Evolutionary conservation across 345 rosid genomes (phyloP).

Genomic region (Citrus unshiu): DNA sequence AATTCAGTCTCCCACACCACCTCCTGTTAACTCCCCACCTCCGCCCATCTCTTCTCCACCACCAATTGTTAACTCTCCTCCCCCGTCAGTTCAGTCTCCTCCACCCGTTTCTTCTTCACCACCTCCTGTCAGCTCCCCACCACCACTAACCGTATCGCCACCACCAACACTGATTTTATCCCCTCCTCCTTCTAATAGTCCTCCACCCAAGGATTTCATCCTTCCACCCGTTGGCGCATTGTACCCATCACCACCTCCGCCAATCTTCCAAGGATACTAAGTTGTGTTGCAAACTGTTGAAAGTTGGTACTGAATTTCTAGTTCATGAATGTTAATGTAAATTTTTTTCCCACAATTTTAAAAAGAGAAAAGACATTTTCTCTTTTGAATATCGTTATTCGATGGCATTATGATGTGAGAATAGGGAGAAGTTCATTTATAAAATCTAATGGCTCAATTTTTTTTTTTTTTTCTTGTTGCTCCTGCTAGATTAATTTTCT

Average conservation of each 20-base stretch:
- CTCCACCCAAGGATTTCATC: slow-evolving; percentile 16
- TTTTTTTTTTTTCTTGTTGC: neutral
- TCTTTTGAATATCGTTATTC: neutral
- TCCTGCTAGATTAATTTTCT: neutral
- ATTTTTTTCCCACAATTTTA: neutral
- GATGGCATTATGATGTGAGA: neutral
- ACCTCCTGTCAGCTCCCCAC: neutral
- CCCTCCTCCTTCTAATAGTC: neutral
- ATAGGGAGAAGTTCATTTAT: neutral
- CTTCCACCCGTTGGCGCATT: slow-evolving; percentile 65
- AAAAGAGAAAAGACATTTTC: no score
- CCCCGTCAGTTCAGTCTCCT: slow-evolving; percentile 12
- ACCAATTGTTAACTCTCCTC: slow-evolving; percentile 10
- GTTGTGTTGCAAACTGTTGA: neutral
- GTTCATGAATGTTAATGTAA: neutral
- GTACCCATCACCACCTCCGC: slow-evolving; percentile 84
- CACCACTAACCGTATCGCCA: neutral
- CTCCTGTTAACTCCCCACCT: slow-evolving; percentile 19
- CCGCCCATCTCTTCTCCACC: slow-evolving; percentile 23
- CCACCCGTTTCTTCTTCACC: slow-evolving; percentile 17
- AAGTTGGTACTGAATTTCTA: neutral
- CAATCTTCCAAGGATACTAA: slow-evolving; percentile 69
- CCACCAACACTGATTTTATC: neutral
- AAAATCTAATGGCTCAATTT: neutral
- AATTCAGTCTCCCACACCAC: slow-evolving; percentile 18